Conservation (phyloP, 2,329 filamentous ascomycete genomes). For the Coleophoma eucalyptorum region DNA sequence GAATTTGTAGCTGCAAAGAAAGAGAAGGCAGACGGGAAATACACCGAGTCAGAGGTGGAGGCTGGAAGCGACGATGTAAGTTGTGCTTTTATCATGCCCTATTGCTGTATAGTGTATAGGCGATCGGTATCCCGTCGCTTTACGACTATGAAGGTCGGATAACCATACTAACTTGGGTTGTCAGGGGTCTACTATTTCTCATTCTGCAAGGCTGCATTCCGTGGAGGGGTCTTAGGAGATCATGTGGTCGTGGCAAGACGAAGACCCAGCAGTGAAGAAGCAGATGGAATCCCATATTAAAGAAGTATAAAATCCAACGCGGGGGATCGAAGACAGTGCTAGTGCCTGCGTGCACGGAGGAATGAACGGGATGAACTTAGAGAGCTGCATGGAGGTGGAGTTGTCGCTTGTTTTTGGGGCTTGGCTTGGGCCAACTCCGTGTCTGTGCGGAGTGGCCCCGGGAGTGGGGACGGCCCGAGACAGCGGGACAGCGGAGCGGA, state of each 20-base stretch:
- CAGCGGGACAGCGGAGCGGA: too few relatives aligned
- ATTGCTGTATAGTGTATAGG: not conserved
- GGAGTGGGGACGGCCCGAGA: too few relatives aligned
- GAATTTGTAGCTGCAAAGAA: not conserved
- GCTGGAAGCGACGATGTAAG: slow-evolving; percentile 68
- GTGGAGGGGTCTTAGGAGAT: slow-evolving; percentile 65
- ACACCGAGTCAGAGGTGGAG: slow-evolving; percentile 51
- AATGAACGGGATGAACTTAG: too few relatives aligned
- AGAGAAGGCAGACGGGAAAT: slow-evolving; percentile 37
- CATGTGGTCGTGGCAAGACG: slow-evolving; percentile 61
- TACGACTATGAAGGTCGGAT: slow-evolving; percentile 6
- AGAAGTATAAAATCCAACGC: too few relatives aligned
- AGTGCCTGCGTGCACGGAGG: too few relatives aligned
- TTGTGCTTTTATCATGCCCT: slow-evolving; percentile 29
- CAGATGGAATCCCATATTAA: not conserved
- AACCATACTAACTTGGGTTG: not conserved
- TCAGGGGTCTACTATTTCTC: slow-evolving; percentile 6
- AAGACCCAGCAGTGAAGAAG: not conserved
- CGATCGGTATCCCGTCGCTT: not conserved
- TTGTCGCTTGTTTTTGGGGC: too few relatives aligned
- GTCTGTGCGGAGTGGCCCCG: too few relatives aligned
- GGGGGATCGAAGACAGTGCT: too few relatives aligned
- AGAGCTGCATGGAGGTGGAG: too few relatives aligned
- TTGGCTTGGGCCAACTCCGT: too few relatives aligned
- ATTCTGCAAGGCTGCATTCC: slow-evolving; percentile 15